A percentile compares a stretch with the other conserved stretches of the same genome.
Conservation (phyloP, 139 green algal genomes). For the Zygnema cylindricum region DNA sequence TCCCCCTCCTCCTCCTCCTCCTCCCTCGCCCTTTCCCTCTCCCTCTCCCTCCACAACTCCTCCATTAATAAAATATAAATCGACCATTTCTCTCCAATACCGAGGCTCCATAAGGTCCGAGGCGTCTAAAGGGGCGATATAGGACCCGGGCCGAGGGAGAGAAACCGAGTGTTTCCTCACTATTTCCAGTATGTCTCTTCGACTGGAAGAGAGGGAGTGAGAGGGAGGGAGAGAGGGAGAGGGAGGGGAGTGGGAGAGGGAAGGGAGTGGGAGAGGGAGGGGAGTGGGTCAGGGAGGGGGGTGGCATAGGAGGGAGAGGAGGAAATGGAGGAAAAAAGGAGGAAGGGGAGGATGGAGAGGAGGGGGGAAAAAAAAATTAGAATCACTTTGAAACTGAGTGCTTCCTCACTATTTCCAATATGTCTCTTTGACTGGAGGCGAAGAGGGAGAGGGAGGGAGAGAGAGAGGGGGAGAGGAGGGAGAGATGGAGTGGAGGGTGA, state of each 20-base stretch:
- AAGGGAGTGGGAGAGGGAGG: neutral
- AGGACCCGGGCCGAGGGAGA: neutral
- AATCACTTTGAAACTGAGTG: neutral
- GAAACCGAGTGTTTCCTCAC: conserved; percentile 22
- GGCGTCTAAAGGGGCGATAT: neutral
- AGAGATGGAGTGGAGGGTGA: neutral
- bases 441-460: neutral
- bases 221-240: neutral
- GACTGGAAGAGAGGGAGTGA: conserved; percentile 4
- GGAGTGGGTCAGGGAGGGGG: neutral
- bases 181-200: conserved; percentile 17
- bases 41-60: conserved; percentile 3
- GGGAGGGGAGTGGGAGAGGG: neutral
- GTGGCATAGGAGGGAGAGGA: neutral
- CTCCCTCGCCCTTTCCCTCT: neutral
- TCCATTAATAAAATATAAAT: conserved; percentile 41
- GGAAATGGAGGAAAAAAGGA: too few relatives aligned
- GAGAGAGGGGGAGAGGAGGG: neutral
- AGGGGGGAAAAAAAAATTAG: neutral
- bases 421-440: neutral
- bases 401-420: neutral
- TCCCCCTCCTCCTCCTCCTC: neutral
- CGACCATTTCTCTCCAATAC: conserved; percentile 55
- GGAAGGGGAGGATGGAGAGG: neutral
- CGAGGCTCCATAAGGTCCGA: neutral